Evolutionary conservation across 169 alveolate species (phyloP).

Genomic region (Plasmodium knowlesi): DNA sequence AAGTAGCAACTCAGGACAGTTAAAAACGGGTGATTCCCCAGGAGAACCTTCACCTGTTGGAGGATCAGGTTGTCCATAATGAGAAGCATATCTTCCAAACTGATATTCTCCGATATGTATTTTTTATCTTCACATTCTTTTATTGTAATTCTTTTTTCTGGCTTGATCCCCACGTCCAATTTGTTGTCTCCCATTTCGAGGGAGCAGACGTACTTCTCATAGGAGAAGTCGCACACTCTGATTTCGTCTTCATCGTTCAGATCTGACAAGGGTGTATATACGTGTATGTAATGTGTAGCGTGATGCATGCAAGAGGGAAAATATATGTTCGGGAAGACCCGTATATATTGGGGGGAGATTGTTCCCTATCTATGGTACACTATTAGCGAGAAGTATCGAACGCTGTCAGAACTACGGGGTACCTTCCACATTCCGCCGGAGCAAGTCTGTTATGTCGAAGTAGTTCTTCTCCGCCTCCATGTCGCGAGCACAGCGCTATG

Average conservation of each 20-base stretch:
- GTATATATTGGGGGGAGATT: background rate
- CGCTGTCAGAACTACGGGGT: background rate
- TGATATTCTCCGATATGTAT: conserved; percentile 20
- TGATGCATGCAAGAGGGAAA: background rate
- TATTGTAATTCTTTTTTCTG: conserved; percentile 60
- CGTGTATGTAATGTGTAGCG: background rate
- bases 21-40: conserved; percentile 68
- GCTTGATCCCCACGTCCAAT: conserved; percentile 62
- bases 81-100: conserved; percentile 12
- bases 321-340: background rate
- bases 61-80: conserved; percentile 37
- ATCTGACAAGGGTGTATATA: background rate
- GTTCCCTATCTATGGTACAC: background rate
- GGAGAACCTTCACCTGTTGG: conserved; percentile 28
- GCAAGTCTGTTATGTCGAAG: conserved; percentile 1
- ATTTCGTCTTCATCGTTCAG: conserved; percentile 53
- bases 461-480: conserved; percentile 24
- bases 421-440: conserved; percentile 55
- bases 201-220: conserved; percentile 36
- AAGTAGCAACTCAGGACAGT: conserved; percentile 64
- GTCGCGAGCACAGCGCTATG: background rate
- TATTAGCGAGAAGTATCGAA: background rate
- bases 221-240: conserved; percentile 18
- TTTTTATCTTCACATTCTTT: conserved; percentile 66
- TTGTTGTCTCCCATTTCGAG: conserved; percentile 57